Evolutionary conservation across 345 rosid species (phyloP), one percentile per base, ranked within the genome.

Genomic region (Syzygium grande): DNA sequence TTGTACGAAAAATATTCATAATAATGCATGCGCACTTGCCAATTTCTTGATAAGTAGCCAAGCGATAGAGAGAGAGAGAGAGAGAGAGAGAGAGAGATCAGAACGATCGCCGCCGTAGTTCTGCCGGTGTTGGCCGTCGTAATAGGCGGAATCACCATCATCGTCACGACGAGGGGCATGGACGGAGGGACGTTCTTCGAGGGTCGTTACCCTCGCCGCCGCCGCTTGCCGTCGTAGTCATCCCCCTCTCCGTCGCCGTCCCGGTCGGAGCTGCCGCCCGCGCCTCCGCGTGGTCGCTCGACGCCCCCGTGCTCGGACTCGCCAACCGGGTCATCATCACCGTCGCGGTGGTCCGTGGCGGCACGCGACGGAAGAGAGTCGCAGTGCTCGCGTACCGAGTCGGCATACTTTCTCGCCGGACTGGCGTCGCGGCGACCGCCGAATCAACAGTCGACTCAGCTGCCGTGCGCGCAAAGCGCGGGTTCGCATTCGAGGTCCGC

Each of bases 81-180:
- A 38, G 41, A 3, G 41, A 59, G 65, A 59, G 65, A 11, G 27
- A 10, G 4, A 1, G 65, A 52, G 53, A 58, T 58, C 3, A 25
- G 41, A 38, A 11, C 1, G 29, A 25, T 1, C 0, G 29, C 1
- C 0, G 29, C 65, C 15, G 0, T 25, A 11, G 7, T 59, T 25
- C 65, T 25, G 7, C 65, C 2, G 15, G 65, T 0, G 65, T 1
- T 59, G 1, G 65, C 65, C 0, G 7, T 59, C 65, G 0, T 58
- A 25, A 25, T 59, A 25, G 65, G 1, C 29, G 30, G 15, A 59
- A 25, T 59, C 65, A 0, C 22, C 41, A 3, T 38, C 41, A 38
- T 38, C 41, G 41, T 4, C 41, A 38, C 4, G 65, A 59, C 25
- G 30, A 59, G 30, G 65, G 65, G 7, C 29, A 0, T 11, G 65